Percentiles rank a stretch among this genome's conserved stretches.
Evolutionary conservation across 106 monocot genomes (phyloP).

Genomic region (Agapanthus africanus): DNA sequence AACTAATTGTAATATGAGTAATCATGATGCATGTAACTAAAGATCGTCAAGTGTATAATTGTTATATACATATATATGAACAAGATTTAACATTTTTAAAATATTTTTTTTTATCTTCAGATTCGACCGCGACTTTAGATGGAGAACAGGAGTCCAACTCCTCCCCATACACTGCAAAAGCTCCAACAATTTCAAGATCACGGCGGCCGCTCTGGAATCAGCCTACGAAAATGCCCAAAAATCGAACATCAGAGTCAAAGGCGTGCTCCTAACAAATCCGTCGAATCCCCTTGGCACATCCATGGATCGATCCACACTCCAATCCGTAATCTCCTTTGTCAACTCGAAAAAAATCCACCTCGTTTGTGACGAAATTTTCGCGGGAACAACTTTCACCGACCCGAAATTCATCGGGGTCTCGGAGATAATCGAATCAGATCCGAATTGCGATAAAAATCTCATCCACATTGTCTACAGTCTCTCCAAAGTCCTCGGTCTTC

Average conservation of each 20-base stretch:
- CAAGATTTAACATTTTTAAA: no score
- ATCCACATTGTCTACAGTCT: conserved; percentile 67
- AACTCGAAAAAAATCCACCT: conserved; percentile 46
- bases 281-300: conserved; percentile 58
- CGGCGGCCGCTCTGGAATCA: conserved; percentile 26
- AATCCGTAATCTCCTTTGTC: conserved; percentile 21
- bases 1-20: no score
- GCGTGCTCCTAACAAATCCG: conserved; percentile 49
- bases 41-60: no score
- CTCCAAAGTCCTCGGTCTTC: conserved; percentile 67
- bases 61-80: no score
- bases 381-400: conserved; percentile 21
- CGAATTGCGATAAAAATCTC: conserved; percentile 13
- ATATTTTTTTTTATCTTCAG: no score
- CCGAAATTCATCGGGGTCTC: conserved; percentile 33
- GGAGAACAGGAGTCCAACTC: conserved; percentile 59
- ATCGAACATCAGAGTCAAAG: conserved; percentile 35
- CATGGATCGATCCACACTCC: conserved; percentile 15
- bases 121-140: conserved; percentile 58
- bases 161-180: conserved; percentile 51
- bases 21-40: no score
- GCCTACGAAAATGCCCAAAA: conserved; percentile 30
- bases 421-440: conserved; percentile 29
- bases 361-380: conserved; percentile 54
- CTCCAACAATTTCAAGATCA: conserved; percentile 45